Base-by-base conservation (phyloP, 2,329 filamentous ascomycete species). In the Paracamarosporium sp. region DNA sequence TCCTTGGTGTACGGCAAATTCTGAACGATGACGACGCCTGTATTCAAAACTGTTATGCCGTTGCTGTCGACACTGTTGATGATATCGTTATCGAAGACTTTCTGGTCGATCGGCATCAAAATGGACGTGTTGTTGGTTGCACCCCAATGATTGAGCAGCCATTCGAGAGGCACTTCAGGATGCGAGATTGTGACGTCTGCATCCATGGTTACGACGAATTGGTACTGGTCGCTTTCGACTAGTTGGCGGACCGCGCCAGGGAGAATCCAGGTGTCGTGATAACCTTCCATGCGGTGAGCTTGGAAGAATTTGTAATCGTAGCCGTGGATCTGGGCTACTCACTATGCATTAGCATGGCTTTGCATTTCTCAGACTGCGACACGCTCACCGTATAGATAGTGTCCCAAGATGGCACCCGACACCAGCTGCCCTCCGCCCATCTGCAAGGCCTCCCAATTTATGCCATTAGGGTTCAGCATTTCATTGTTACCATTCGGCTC, bases 131-230 rank as follows among this genome's bases (percentile, higher is more conserved):
- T 63, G 0, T 67, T 58, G 9, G 68, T 72, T 46, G 82, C 71
- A 53, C 78, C 73, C 81, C 81, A 83, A 38, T 78, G 73, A 62
- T 80, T 81, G 64, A 83, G 74, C 6, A 83, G 74, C 77, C 79
- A 83, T 67, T 83, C 81, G 15, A 82, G 56, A 2, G 81, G 80
- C 0, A 83, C 63, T 31, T 81, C 73, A 1, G 77, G 73, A 53
- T 82, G 72, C 0, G 73, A 68, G 51, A 82, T 74, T 6, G 77
- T 72, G 17, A 74, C 78, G 57, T 83, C 81, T 24, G 79, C 76
- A 61, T 83, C 81, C 51, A 82, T 63, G 43, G 79, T 78, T 44
- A 83, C 68, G 22, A 82, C 76, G 7, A 80, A 76, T 4, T 77
- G 68, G 65, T 83, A 79, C 1, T 71, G 59, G 24, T 71, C 67